These are phyloP conservation scores for Linderniella brevidens DNA, from an alignment of 257 asterid species.

Conservation along the genomic window DNA sequence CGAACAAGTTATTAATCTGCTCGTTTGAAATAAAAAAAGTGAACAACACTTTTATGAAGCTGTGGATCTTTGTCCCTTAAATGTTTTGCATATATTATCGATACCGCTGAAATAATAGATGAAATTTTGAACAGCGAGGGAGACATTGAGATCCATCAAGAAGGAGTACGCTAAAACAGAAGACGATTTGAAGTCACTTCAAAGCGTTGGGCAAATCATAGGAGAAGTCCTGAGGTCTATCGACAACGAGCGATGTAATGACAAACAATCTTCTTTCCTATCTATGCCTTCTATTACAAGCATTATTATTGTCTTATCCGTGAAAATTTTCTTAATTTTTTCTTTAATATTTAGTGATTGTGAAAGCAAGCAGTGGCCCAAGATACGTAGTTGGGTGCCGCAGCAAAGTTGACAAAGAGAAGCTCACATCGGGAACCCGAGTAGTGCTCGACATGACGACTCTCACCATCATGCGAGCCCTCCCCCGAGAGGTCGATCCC, in stretches of 20 bases:
- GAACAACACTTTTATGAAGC: slow-evolving; percentile 25
- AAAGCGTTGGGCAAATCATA: slow-evolving; percentile 97
- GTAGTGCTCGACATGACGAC: slow-evolving; percentile 98
- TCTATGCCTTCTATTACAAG: no score
- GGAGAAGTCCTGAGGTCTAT: slow-evolving; percentile 97
- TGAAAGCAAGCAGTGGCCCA: slow-evolving; percentile 94
- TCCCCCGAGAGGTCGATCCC: slow-evolving; percentile 98
- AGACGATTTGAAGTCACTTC: slow-evolving; percentile 93
- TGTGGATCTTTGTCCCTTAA: no score
- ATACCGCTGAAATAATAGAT: slow-evolving; percentile 4
- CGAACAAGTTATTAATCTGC: no score
- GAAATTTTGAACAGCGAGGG: slow-evolving; percentile 32
- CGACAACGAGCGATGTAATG: slow-evolving; percentile 80
- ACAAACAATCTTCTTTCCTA: no score
- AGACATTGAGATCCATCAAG: slow-evolving; percentile 53
- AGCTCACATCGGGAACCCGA: slow-evolving; percentile 85
- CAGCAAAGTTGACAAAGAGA: slow-evolving; percentile 89
- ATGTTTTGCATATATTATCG: slow-evolving; percentile 14
- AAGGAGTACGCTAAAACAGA: slow-evolving; percentile 88
- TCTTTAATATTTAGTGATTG: slow-evolving; percentile 40
- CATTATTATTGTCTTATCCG: no score
- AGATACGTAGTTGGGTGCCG: slow-evolving; percentile 98
- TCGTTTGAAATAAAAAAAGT: neutral
- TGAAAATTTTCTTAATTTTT: neutral
- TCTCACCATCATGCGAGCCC: slow-evolving; percentile 93